These are phyloP conservation scores for Daldinia grandis DNA, from an alignment of 495 filamentous ascomycete genomes.

Conservation along the genomic window DNA sequence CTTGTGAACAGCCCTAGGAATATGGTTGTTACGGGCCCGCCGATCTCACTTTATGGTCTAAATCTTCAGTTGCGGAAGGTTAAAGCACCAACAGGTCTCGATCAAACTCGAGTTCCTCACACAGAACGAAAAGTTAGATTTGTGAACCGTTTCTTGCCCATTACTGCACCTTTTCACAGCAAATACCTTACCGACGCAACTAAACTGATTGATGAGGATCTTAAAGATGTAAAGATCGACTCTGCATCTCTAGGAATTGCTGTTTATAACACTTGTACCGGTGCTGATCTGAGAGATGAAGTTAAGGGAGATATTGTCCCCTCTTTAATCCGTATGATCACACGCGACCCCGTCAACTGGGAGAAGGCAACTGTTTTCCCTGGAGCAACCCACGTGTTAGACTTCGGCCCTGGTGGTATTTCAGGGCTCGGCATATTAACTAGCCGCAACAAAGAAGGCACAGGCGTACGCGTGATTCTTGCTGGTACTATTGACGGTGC, in stretches of 20 bases:
- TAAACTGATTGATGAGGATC: slow-evolving; percentile 81
- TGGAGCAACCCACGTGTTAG: slow-evolving; percentile 88
- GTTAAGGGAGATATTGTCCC: slow-evolving; percentile 75
- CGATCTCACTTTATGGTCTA: slow-evolving; percentile 92
- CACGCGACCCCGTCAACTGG: slow-evolving; percentile 91
- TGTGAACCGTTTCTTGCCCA: slow-evolving; percentile 95
- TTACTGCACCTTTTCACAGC: slow-evolving; percentile 98
- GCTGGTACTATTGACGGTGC: slow-evolving; percentile 91
- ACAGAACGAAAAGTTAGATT: slow-evolving; percentile 96
- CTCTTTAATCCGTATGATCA: slow-evolving; percentile 88
- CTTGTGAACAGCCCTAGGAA: slow-evolving; percentile 96
- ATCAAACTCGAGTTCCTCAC: slow-evolving; percentile 93
- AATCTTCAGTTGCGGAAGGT: slow-evolving; percentile 94
- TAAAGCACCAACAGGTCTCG: slow-evolving; percentile 94
- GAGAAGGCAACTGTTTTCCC: slow-evolving; percentile 91
- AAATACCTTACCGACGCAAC: slow-evolving; percentile 84
- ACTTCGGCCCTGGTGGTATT: slow-evolving; percentile 96
- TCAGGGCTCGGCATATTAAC: slow-evolving; percentile 96
- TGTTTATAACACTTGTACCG: slow-evolving; percentile 87
- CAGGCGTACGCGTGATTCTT: slow-evolving; percentile 92
- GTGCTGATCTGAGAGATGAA: slow-evolving; percentile 75
- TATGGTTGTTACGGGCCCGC: slow-evolving; percentile 95
- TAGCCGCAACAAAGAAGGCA: slow-evolving; percentile 97
- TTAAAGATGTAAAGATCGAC: slow-evolving; percentile 79
- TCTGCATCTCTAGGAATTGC: slow-evolving; percentile 75